Evolutionary conservation across 169 alveolate species (phyloP), one percentile per base, ranked within the genome.

Genomic region (Hepatocystis sp.): DNA sequence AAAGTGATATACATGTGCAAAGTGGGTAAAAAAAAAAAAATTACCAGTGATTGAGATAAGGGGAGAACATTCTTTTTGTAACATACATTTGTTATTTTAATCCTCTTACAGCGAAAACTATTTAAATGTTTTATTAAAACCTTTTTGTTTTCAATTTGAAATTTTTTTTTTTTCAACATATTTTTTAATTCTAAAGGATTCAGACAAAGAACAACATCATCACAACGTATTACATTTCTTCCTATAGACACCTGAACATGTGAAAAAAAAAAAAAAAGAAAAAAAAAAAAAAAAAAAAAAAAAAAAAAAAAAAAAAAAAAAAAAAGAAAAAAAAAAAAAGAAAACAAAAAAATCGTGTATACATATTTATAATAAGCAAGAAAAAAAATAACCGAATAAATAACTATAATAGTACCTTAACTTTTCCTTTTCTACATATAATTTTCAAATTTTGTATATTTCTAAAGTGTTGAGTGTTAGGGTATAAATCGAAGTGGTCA

Each of bases 41-140:
- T 68, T 42, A 68, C 86, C 44, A 68, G 34, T 2, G 86, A 55
- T 10, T 68, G 63, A 3, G 86, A 68, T 4, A 68, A 23, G 19
- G 86, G 86, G 2, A 68, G 21, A n/a, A 53, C 64, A 56, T 68
- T 68, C n/a, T 68, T 68, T 30, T 46, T 28, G 39, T 28, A 68
- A 34, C 86, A 68, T 15, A 68, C 86, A 60, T 68, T 68, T 27
- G 76, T 25, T 55, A 68, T 68, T 42, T 36, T 68, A 39, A 68
- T 32, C n/a, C 32, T 60, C 25, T 39, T 60, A 4, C 76, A 7
- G 19, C 32, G 27, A 49, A 55, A 68, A 7, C 42, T 68, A 4
- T 27, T 55, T 46, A 68, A 44, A 34, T 55, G 56, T 42, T 68
- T 55, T 27, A 40, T 40, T 23, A 68, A 21, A 47, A 27, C 28